A percentile compares a stretch with the other conserved stretches of the same genome.
phyloP scores from a whole-genome alignment of 768 basidiomycete genomes.

The Tulasnella calospora region DNA sequence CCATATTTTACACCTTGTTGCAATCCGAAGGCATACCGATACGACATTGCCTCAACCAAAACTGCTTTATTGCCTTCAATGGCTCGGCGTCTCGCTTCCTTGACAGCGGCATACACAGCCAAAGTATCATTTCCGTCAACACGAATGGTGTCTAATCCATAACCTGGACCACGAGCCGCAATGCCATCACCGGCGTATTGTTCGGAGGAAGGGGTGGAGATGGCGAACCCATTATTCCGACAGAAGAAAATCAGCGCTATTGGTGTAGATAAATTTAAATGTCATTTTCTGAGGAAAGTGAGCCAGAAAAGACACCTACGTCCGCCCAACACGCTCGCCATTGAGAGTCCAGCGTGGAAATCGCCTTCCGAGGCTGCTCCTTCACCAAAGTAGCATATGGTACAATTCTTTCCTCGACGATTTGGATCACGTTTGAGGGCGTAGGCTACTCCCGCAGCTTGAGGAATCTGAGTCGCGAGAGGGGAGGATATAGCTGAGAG shows the following conservation, averaged over 20 bases:
- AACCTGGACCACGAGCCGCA: slow-evolving; percentile 83
- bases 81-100: slow-evolving; percentile 65
- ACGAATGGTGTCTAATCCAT: slow-evolving; percentile 84
- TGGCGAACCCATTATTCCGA: slow-evolving; percentile 78
- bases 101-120: slow-evolving; percentile 70
- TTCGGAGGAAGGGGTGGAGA: slow-evolving; percentile 84
- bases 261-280: background rate
- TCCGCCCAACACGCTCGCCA: slow-evolving; percentile 41
- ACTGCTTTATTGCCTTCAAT: slow-evolving; percentile 77
- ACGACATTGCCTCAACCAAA: slow-evolving; percentile 85
- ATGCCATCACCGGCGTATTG: slow-evolving; percentile 93
- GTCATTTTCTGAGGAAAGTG: background rate
- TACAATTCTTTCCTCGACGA: slow-evolving; percentile 65
- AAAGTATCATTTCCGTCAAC: slow-evolving; percentile 93
- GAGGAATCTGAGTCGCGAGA: slow-evolving; percentile 89
- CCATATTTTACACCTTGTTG: slow-evolving; percentile 5
- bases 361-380: slow-evolving; percentile 90
- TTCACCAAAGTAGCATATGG: slow-evolving; percentile 89
- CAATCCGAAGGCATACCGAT: slow-evolving; percentile 49
- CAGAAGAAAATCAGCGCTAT: slow-evolving; percentile 33
- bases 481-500: slow-evolving; percentile 74
- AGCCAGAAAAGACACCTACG: slow-evolving; percentile 27
- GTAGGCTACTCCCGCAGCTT: slow-evolving; percentile 89
- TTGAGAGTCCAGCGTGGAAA: slow-evolving; percentile 73
- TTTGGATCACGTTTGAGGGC: slow-evolving; percentile 74